Percentiles rank a stretch among this genome's conserved stretches.
Conservation (phyloP, 257 asterid genomes). For the Ilex asprella region DNA sequence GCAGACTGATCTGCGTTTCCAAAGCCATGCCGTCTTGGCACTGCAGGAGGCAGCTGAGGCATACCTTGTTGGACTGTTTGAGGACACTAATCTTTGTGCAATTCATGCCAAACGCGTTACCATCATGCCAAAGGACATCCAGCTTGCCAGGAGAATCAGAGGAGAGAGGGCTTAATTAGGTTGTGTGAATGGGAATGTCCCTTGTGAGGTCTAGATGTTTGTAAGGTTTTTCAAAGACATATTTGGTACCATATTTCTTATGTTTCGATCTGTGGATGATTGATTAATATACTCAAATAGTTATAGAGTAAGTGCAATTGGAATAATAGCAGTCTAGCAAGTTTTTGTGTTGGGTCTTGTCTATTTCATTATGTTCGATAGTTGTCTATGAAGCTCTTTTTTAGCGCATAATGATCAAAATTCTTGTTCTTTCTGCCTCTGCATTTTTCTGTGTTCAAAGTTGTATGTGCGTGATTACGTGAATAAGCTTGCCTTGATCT, state of each 20-base stretch:
- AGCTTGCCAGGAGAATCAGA: slow-evolving; percentile 23
- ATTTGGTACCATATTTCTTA: too few species aligned
- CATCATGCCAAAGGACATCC: slow-evolving; percentile 25
- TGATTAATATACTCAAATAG: neutral
- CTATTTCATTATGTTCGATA: too few species aligned
- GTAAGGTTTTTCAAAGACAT: neutral
- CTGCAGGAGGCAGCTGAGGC: slow-evolving; percentile 29
- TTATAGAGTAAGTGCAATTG: neutral
- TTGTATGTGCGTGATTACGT: too few species aligned
- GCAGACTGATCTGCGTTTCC: slow-evolving; percentile 20
- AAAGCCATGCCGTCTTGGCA: slow-evolving; percentile 24
- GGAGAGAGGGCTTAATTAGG: slow-evolving; percentile 23
- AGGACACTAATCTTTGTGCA: slow-evolving; percentile 22
- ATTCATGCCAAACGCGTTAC: slow-evolving; percentile 27
- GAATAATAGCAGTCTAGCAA: too few species aligned
- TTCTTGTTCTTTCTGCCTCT: too few species aligned
- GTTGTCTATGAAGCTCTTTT: too few species aligned
- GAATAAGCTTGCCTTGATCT: too few species aligned
- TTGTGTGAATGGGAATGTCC: neutral
- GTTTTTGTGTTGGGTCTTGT: too few species aligned
- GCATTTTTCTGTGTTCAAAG: too few species aligned
- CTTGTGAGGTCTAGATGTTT: neutral
- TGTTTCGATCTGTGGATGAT: neutral
- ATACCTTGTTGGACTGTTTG: slow-evolving; percentile 25
- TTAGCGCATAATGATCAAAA: too few species aligned